Conservation (phyloP, 2,329 filamentous ascomycete species). For the Colletotrichum chrysophilum region DNA sequence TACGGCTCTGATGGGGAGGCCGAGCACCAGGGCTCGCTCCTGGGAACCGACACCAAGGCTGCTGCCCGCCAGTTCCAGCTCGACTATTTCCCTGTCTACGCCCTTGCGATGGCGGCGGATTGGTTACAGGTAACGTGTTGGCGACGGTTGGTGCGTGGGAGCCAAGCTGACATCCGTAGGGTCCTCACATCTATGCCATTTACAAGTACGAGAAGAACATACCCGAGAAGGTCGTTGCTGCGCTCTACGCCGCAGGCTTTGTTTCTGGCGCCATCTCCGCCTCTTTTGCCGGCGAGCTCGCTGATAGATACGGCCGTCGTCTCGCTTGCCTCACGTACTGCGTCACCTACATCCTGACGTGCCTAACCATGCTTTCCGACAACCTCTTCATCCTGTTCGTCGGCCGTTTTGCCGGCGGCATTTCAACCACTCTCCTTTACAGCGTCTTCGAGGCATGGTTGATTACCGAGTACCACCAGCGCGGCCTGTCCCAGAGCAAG, state of each 20-base stretch:
- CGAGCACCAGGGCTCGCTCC: constrained; percentile 13
- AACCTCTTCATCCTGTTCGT: constrained; percentile 50
- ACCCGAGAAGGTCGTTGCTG: constrained; percentile 47
- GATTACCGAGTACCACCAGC: constrained; percentile 59
- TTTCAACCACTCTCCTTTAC: constrained; percentile 62
- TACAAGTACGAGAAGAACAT: constrained; percentile 56
- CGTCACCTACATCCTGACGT: constrained; percentile 54
- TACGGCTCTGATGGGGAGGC: constrained; percentile 1
- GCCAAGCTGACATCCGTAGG: constrained; percentile 28
- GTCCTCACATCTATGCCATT: constrained; percentile 55
- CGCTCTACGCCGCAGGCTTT: constrained; percentile 52
- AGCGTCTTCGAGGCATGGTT: constrained; percentile 67
- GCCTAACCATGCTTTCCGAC: constrained; percentile 53
- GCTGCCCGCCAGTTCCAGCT: constrained; percentile 24
- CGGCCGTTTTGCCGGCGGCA: constrained; percentile 59
- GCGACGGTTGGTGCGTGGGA: not conserved
- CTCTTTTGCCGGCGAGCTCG: constrained; percentile 40
- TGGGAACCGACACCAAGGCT: not conserved
- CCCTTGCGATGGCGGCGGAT: constrained; percentile 35
- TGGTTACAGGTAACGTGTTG: constrained; percentile 33
- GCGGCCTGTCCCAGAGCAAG: constrained; percentile 44
- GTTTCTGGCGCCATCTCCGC: constrained; percentile 52
- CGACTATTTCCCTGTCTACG: constrained; percentile 31
- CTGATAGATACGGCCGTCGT: constrained; percentile 53
- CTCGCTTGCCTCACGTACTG: constrained; percentile 60